phyloP scores from a whole-genome alignment of 192 early-diverging fungal genomes.

The Coemansia sp. region DNA sequence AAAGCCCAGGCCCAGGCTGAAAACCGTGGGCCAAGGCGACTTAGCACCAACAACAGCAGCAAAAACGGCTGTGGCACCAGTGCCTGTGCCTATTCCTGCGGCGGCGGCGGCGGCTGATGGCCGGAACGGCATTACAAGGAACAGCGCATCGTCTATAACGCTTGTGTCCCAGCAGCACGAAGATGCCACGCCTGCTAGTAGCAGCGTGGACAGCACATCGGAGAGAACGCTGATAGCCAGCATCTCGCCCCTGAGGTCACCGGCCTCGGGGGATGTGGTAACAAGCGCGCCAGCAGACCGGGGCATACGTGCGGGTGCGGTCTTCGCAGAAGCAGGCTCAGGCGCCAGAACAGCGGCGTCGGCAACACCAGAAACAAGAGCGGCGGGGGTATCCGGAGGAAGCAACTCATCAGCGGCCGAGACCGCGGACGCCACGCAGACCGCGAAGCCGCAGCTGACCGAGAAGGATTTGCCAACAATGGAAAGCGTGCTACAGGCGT shows the following conservation, averaged over 20 bases:
- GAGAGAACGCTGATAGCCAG: neutral
- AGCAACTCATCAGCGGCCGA: neutral
- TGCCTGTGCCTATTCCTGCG: neutral
- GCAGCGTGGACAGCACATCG: neutral
- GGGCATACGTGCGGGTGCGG: neutral
- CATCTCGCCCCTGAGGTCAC: neutral
- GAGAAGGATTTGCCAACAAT: slow-evolving; percentile 22
- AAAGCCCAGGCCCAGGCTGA: slow-evolving; percentile 10
- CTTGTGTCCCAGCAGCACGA: neutral
- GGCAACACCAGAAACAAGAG: neutral
- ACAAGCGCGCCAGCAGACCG: neutral
- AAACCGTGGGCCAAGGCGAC: neutral
- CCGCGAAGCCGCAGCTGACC: neutral
- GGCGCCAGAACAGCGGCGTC: neutral
- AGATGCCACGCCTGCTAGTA: neutral
- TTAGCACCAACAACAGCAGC: neutral
- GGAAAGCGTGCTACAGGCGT: slow-evolving; percentile 40
- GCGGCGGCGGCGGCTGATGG: neutral
- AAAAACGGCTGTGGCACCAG: neutral
- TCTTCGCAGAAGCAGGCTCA: neutral
- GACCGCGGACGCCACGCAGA: neutral
- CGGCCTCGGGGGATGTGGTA: neutral
- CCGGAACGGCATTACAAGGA: neutral
- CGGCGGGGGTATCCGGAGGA: neutral
- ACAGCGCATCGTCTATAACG: neutral